Evolutionary conservation across 2,329 filamentous ascomycete species (phyloP).

Genomic region (Cercospora sesami): DNA sequence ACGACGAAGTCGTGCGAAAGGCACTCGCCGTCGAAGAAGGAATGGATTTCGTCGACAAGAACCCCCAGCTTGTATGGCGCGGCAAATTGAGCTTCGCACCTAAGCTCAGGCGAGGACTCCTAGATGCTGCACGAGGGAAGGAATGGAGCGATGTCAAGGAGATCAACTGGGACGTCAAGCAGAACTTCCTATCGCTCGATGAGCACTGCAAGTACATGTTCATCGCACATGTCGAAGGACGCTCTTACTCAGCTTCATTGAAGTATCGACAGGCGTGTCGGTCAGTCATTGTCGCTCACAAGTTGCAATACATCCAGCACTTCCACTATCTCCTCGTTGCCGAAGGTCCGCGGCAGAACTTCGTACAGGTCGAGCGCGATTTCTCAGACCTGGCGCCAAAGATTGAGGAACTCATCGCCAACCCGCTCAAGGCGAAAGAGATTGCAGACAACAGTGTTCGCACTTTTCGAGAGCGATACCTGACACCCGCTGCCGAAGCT

Average conservation of each 20-base stretch:
- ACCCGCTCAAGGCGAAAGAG: slow-evolving; percentile 25
- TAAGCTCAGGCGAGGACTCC: slow-evolving; percentile 35
- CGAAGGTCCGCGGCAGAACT: slow-evolving; percentile 31
- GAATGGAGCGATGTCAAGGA: slow-evolving; percentile 42
- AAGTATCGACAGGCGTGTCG: slow-evolving; percentile 35
- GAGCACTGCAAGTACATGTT: slow-evolving; percentile 36
- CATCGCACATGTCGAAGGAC: slow-evolving; percentile 36
- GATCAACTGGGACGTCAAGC: slow-evolving; percentile 29
- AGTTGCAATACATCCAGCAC: slow-evolving; percentile 31
- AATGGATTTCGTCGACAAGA: slow-evolving; percentile 27
- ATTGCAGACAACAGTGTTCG: slow-evolving; percentile 34
- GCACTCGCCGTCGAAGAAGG: slow-evolving; percentile 34
- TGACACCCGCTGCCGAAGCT: slow-evolving; percentile 34
- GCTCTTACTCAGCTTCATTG: slow-evolving; percentile 32
- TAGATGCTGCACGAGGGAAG: slow-evolving; percentile 36
- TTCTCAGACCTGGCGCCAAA: slow-evolving; percentile 29
- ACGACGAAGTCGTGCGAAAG: slow-evolving; percentile 39
- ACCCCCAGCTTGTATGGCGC: slow-evolving; percentile 35
- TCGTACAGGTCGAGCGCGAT: slow-evolving; percentile 29
- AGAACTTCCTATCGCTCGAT: slow-evolving; percentile 29
- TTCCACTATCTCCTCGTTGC: slow-evolving; percentile 29
- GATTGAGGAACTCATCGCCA: slow-evolving; percentile 25
- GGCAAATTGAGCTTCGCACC: slow-evolving; percentile 34
- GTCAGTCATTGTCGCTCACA: slow-evolving; percentile 30
- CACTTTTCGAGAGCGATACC: slow-evolving; percentile 35